Percentiles rank a stretch among this genome's conserved stretches.
Evolutionary conservation across 2,329 filamentous ascomycete genomes (phyloP).

Genomic region (Aspergillus phoenicis): DNA sequence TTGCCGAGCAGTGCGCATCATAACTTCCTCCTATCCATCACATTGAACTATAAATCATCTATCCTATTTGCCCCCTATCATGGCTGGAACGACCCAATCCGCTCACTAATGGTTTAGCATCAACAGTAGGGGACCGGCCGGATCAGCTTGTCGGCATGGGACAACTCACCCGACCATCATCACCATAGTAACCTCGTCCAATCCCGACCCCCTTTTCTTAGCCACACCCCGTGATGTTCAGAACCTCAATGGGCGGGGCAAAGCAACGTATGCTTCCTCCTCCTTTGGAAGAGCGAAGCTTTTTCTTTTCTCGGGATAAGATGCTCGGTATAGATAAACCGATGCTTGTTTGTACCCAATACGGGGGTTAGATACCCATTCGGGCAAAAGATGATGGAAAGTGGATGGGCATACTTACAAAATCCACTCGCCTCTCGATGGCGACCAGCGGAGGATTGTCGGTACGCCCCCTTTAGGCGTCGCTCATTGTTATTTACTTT

Average conservation of each 20-base stretch:
- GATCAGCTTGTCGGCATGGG: background rate
- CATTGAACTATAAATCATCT: background rate
- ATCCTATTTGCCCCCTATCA: background rate
- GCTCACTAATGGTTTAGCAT: background rate
- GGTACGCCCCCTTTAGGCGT: background rate
- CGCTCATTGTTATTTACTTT: background rate
- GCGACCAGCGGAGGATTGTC: background rate
- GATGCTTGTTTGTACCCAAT: background rate
- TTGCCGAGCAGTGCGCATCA: too few species aligned
- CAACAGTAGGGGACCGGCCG: too few species aligned
- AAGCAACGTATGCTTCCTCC: background rate
- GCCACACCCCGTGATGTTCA: background rate
- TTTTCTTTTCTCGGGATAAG: background rate
- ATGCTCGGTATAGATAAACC: background rate
- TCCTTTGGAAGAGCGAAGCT: background rate
- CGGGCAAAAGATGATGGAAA: background rate
- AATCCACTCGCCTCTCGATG: background rate
- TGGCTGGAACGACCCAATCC: background rate
- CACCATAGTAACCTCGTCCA: constrained; percentile 1
- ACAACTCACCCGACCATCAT: background rate
- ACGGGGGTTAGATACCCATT: background rate
- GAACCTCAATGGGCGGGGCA: background rate
- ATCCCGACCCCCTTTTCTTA: background rate
- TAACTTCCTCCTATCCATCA: too few species aligned
- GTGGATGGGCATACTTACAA: background rate